These are phyloP conservation scores for Dothideomycetes sp. DNA, from an alignment of 2,329 filamentous ascomycete species.

Conservation along the genomic window DNA sequence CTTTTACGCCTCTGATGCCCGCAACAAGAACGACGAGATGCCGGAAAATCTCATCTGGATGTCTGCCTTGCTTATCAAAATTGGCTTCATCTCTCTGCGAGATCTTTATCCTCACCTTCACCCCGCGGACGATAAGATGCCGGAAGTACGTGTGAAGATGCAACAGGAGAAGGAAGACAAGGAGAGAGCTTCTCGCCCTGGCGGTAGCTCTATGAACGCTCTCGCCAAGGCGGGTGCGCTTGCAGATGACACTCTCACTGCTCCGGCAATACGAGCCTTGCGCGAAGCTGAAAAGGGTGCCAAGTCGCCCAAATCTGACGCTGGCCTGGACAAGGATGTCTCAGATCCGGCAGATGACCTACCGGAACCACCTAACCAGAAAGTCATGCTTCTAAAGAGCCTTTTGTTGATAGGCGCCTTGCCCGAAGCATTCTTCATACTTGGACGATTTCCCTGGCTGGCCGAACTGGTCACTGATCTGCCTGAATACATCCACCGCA, in stretches of 20 bases:
- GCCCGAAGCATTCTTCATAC: constrained; percentile 83
- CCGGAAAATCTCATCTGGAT: constrained; percentile 91
- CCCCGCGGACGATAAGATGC: constrained; percentile 76
- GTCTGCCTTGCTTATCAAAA: constrained; percentile 85
- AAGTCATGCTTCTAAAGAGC: constrained; percentile 72
- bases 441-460: constrained; percentile 88
- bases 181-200: constrained; percentile 59
- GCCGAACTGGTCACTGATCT: constrained; percentile 76
- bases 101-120: constrained; percentile 91
- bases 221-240: constrained; percentile 78
- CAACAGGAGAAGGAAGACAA: constrained; percentile 68
- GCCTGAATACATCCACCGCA: constrained; percentile 69
- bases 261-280: constrained; percentile 30
- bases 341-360: constrained; percentile 39
- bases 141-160: constrained; percentile 56
- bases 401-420: constrained; percentile 84
- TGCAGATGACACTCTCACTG: constrained; percentile 60
- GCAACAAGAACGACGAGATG: constrained; percentile 63
- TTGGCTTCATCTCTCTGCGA: constrained; percentile 85
- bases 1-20: constrained; percentile 77
- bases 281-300: constrained; percentile 35
- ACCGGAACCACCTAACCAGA: constrained; percentile 76
- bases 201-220: constrained; percentile 64
- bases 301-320: constrained; percentile 29
- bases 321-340: constrained; percentile 29